Base-by-base conservation (phyloP, 495 filamentous ascomycete genomes). In the Chaetomium fimeti region DNA sequence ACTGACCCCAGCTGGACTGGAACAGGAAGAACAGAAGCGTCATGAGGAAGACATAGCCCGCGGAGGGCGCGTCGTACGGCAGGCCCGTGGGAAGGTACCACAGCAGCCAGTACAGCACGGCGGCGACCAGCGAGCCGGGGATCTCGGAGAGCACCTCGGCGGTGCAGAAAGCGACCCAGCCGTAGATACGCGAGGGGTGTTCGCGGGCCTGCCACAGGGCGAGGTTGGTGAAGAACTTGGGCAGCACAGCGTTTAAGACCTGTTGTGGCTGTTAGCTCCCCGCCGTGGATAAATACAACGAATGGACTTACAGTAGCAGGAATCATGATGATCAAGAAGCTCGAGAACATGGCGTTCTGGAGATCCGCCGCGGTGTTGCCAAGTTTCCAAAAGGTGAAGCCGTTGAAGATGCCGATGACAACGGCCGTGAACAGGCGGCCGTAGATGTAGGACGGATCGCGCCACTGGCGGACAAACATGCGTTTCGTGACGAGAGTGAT, bases 21-120 rank as follows among this genome's bases (percentile, higher is more conserved):
- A 93, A 93, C 32, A 93, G 76, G 82, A 88, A 91, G 78, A 93
- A 93, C 0, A 94, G 82, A 69, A 95, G 77, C 1, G 85, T 85
- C 87, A 96, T 91, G 22, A 96, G 76, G 80, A 89, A 96, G 51
- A 90, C 87, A 72, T 95, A 95, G 49, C 93, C 91, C 0, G 91
- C 84, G 0, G 81, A 82, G 3, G 82, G 78, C 11, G 83, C 81
- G 61, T 89, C 84, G 0, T 76, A 79, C 0, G 90, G 88, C 13
- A 94, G 75, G 0, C 92, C 91, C 0, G 86, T 83, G 4, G 91
- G 84, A 68, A 82, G 92, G 77, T 94, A 96, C 91, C 91, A 95
- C 0, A 90, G 76, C 3, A 87, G 62, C 75, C 80, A 96, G 78
- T 93, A 94, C 47, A 95, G 72, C 13, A 87, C 76, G 0, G 76